These are phyloP conservation scores for Hordeum pubiflorum DNA, from an alignment of 202 grass and related monocot species.

Conservation along the genomic window DNA sequence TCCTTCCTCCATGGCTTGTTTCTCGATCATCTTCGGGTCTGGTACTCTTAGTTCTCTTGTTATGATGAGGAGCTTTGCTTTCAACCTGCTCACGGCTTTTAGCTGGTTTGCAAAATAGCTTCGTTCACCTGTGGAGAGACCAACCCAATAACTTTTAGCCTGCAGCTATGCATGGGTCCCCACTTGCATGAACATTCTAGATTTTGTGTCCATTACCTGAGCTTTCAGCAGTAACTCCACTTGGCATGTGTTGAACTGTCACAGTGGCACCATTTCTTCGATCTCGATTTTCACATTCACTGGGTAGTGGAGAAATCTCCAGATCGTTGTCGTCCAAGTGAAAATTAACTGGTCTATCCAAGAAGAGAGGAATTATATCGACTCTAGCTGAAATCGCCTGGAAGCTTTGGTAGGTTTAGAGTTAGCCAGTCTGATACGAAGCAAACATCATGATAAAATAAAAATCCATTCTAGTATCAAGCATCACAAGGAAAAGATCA, in stretches of 20 bases:
- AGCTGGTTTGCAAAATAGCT: slow-evolving; percentile 80
- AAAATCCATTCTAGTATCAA: neutral
- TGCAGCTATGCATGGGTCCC: neutral
- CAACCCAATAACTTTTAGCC: neutral
- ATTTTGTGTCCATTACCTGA: slow-evolving; percentile 52
- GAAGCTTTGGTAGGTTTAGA: slow-evolving; percentile 43
- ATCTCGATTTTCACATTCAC: slow-evolving; percentile 17
- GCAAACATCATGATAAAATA: neutral
- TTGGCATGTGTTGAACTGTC: slow-evolving; percentile 48
- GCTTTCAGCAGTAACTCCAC: slow-evolving; percentile 67
- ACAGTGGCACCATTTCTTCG: slow-evolving; percentile 29
- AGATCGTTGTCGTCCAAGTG: slow-evolving; percentile 58
- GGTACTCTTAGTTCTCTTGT: slow-evolving; percentile 32
- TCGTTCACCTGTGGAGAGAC: slow-evolving; percentile 65
- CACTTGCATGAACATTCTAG: neutral
- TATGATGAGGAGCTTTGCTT: slow-evolving; percentile 77
- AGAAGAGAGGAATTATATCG: slow-evolving; percentile 83
- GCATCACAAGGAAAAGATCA: neutral
- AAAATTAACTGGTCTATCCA: slow-evolving; percentile 50
- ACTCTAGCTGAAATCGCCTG: slow-evolving; percentile 67
- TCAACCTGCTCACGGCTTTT: slow-evolving; percentile 67
- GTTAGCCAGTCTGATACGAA: slow-evolving; percentile 27
- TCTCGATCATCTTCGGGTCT: slow-evolving; percentile 39
- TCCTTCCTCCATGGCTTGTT: slow-evolving; percentile 24
- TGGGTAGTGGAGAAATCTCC: slow-evolving; percentile 37